Conservation (phyloP, 2,329 filamentous ascomycete genomes). For the Orbilia blumenaviensis region DNA sequence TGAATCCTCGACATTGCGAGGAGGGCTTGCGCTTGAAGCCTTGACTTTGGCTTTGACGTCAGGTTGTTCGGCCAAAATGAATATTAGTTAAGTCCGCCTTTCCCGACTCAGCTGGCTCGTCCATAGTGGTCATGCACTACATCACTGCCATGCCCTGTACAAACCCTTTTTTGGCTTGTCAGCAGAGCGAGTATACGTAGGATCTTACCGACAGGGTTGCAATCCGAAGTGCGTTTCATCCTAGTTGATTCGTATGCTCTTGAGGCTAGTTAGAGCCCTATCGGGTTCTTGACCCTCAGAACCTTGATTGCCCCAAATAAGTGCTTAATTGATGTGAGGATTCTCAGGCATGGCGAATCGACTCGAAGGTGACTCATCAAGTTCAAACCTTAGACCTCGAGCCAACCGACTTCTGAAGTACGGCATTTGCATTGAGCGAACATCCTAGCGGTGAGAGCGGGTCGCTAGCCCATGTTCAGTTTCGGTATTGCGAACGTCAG, state of each 20-base stretch:
- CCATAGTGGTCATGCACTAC: no score
- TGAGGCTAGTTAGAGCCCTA: background rate
- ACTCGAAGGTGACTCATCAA: background rate
- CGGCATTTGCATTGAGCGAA: background rate
- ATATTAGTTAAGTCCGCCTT: no score
- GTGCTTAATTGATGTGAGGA: background rate
- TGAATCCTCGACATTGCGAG: background rate
- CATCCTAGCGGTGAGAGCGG: background rate
- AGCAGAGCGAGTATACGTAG: background rate
- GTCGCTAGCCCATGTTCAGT: constrained; percentile 5
- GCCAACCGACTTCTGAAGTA: background rate
- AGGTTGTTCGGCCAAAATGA: no score
- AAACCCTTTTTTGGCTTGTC: constrained; percentile 2
- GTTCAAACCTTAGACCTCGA: no score
- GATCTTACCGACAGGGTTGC: background rate
- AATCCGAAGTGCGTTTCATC: constrained; percentile 4
- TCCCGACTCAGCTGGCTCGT: no score
- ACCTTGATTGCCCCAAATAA: background rate
- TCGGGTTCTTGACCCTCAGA: background rate
- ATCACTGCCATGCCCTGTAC: background rate
- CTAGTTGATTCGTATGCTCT: background rate
- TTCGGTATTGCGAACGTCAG: background rate
- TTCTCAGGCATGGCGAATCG: background rate
- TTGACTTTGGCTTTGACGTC: constrained; percentile 4
- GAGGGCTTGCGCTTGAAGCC: background rate